Evolutionary conservation across 1,284 basidiomycete genomes (phyloP), one percentile per base, ranked within the genome.

Genomic region (Sanghuangporus weigelae): DNA sequence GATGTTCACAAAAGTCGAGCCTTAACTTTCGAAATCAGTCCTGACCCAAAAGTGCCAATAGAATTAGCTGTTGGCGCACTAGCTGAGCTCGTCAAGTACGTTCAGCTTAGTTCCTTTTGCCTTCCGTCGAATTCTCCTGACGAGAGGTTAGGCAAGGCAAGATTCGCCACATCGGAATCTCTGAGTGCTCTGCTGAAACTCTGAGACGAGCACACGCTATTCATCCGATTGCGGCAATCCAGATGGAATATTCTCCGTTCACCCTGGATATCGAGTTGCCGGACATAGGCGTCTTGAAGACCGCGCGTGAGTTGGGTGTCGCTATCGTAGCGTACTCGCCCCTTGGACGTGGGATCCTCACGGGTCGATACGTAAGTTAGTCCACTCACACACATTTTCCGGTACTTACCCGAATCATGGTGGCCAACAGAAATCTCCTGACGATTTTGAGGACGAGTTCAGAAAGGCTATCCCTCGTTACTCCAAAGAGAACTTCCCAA

Each of bases 181-280:
- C 84, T 55, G 88, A 90, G 69, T 78, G 80, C 62, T 82, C 81
- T 0, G 79, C 81, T 1, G 75, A 73, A 1, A 86, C 85, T 0
- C 78, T 91, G 12, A 80, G 86, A 5, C 83, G 86, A 50, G 89
- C 89, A 3, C 79, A 84, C 66, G 80, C 81, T 16, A 77, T 86
- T 5, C 82, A 84, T 67, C 84, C 83, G 0, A 84, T 90, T 66
- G 72, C 83, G 1, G 85, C 84, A 3, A 73, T 89, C 26, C 85
- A 90, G 72, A 74, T 87, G 38, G 87, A 89, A 71, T 84, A 82
- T 67, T 85, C 83, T 2, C 84, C 87, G 0, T 88, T 86, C 75
- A 78, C 78, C 16, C 75, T 80, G 36, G 77, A 84, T 64, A 81
- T 84, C 66, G 82, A 84, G 68, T 74, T 79, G 57, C 73, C 75